A percentile compares a stretch with the other conserved stretches of the same genome.
These are phyloP conservation scores for Fusarium equiseti DNA, from an alignment of 2,329 filamentous ascomycete genomes.

Conservation along the genomic window DNA sequence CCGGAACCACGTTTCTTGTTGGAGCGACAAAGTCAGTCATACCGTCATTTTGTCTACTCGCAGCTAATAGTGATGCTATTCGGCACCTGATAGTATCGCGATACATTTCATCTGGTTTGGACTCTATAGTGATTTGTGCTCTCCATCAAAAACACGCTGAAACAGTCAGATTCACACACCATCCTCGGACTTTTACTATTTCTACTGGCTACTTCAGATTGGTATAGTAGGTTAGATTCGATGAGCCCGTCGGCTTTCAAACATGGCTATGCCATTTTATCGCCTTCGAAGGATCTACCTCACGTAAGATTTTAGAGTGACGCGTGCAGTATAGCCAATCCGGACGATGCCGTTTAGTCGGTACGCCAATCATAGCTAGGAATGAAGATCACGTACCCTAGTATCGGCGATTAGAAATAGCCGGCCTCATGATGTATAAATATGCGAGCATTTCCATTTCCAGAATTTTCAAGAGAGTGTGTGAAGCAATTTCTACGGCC, in stretches of 20 bases:
- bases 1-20: background rate
- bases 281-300: background rate
- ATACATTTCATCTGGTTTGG: background rate
- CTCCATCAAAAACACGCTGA: background rate
- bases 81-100: background rate
- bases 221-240: background rate
- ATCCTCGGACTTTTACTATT: background rate
- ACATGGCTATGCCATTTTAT: background rate
- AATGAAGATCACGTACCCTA: background rate
- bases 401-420: background rate
- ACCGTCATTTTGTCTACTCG: background rate
- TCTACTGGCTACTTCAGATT: background rate
- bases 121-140: background rate
- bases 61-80: background rate
- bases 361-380: background rate
- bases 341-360: background rate
- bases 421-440: background rate
- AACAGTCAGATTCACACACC: background rate
- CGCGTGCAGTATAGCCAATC: background rate
- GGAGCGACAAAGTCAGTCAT: background rate
- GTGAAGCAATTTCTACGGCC: background rate
- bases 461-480: accelerated
- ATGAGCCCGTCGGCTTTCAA: background rate
- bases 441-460: background rate
- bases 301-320: constrained; percentile 4